phyloP scores from a whole-genome alignment of 2,329 filamentous ascomycete species.

The Phaeosphaeria sp. region DNA sequence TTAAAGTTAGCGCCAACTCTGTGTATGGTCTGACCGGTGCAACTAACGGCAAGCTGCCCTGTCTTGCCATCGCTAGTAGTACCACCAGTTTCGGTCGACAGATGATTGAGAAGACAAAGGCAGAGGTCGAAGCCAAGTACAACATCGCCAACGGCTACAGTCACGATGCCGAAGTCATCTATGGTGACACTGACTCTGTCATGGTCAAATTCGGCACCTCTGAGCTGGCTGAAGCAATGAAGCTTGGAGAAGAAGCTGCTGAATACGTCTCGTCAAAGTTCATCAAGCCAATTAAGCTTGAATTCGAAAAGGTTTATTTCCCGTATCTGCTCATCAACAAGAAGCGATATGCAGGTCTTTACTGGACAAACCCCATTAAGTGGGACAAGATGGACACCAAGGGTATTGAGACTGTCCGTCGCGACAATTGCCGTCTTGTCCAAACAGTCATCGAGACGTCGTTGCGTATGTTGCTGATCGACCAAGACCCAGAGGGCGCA shows the following conservation, averaged over 20 bases:
- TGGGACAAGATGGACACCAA: conserved; percentile 99
- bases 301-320: conserved; percentile 99
- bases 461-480: conserved; percentile 92
- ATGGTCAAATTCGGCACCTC: conserved; percentile 98
- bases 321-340: conserved; percentile 99
- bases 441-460: conserved; percentile 98
- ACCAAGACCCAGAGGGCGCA: conserved; percentile 86
- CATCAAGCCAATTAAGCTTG: conserved; percentile 94
- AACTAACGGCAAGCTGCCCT: conserved; percentile 93
- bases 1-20: conserved; percentile 97
- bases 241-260: conserved; percentile 90
- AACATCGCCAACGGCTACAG: conserved; percentile 92
- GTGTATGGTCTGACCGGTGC: conserved; percentile 98
- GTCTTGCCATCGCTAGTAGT: conserved; percentile 92
- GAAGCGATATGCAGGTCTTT: conserved; percentile 97
- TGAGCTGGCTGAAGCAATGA: conserved; percentile 89
- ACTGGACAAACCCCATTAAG: conserved; percentile 93
- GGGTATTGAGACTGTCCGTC: conserved; percentile 95
- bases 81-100: conserved; percentile 96
- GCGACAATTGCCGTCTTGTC: conserved; percentile 94
- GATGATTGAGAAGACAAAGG: conserved; percentile 98
- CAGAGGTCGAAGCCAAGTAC: conserved; percentile 91
- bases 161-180: conserved; percentile 95
- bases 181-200: conserved; percentile 98
- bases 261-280: conserved; percentile 90